These are phyloP conservation scores for Ganoderma resinaceum DNA, from an alignment of 1,284 basidiomycete species.

Conservation along the genomic window DNA sequence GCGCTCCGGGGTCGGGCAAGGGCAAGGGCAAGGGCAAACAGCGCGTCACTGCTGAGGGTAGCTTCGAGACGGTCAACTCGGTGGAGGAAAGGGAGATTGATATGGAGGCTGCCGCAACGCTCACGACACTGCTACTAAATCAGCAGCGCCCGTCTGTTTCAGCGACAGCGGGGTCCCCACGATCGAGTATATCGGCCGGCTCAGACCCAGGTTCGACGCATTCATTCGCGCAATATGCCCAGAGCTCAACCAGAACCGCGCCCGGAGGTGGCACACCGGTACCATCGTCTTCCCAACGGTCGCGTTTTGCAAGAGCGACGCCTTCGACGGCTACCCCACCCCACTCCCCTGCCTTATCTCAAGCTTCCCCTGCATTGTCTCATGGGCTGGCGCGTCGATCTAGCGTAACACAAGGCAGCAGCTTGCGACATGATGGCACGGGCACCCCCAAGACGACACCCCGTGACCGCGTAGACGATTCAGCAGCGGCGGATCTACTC, in stretches of 20 bases:
- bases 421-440: constrained; percentile 29
- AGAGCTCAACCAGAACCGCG: constrained; percentile 62
- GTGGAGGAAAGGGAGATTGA: constrained; percentile 64
- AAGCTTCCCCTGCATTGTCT: constrained; percentile 27
- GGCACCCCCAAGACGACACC: constrained; percentile 40
- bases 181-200: constrained; percentile 70
- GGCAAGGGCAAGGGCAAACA: constrained; percentile 46
- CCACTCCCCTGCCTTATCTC: constrained; percentile 28
- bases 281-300: constrained; percentile 40
- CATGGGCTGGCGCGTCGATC: constrained; percentile 28
- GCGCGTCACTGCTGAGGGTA: constrained; percentile 32
- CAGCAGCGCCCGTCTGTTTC: constrained; percentile 66
- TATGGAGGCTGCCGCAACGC: constrained; percentile 80
- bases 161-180: constrained; percentile 65
- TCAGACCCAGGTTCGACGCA: constrained; percentile 57
- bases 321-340: constrained; percentile 43
- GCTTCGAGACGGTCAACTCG: constrained; percentile 29
- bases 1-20: constrained; percentile 55
- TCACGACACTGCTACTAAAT: constrained; percentile 69
- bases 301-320: constrained; percentile 36
- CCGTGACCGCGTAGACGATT: constrained; percentile 50
- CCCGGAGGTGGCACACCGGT: constrained; percentile 41
- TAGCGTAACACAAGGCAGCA: constrained; percentile 32
- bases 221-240: constrained; percentile 65
- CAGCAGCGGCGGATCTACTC: constrained; percentile 82